Base-by-base conservation (phyloP, 768 basidiomycete genomes). In the Kwoniella newhampshirensis region DNA sequence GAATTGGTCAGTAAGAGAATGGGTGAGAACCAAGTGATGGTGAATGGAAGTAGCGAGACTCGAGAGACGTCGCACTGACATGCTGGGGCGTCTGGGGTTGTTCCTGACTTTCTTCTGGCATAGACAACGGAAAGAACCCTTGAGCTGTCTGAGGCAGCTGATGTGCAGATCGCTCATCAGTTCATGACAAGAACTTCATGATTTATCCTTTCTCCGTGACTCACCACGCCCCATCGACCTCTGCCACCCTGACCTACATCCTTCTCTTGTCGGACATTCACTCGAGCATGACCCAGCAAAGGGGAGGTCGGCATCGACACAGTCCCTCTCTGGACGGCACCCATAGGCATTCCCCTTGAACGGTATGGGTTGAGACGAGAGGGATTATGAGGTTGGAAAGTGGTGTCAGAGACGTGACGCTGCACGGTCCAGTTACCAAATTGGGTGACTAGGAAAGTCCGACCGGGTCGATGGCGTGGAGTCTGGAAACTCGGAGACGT, bases 291-390 rank as follows among this genome's bases (percentile, higher is more conserved):
- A n/a, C 27, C 46, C 54, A 55, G 26, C 1, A 49, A 41, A 13
- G 68, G 68, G 4, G 57, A 60, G 28, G 58, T 67, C 4, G 68
- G 68, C 61, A 70, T 63, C 15, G 50, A 51, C n/a, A 70, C 57
- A 8, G 68, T 70, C 2, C 68, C 68, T 51, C 66, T 49, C 15
- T 40, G 37, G 9, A 51, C 30, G 3, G 17, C 26, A n/a, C 41
- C 46, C 15, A 61, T 12, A 1, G 54, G 57, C 36, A 52, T 7
- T 17, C 45, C 47, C n/a, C 50, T 43, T 4, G 45, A 51, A 11
- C 37, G 46, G 11, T 20, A 52, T 23, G 54, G 59, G 35, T 54
- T 54, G 8, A 60, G 32, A n/a, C 59, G 45, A 3, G 55, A 57
- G 3, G 55, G 32, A 25, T 23, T 56, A 40, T 28, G 62, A 41